Evolutionary conservation across 345 rosid genomes (phyloP).

Genomic region (Acer saccharum): DNA sequence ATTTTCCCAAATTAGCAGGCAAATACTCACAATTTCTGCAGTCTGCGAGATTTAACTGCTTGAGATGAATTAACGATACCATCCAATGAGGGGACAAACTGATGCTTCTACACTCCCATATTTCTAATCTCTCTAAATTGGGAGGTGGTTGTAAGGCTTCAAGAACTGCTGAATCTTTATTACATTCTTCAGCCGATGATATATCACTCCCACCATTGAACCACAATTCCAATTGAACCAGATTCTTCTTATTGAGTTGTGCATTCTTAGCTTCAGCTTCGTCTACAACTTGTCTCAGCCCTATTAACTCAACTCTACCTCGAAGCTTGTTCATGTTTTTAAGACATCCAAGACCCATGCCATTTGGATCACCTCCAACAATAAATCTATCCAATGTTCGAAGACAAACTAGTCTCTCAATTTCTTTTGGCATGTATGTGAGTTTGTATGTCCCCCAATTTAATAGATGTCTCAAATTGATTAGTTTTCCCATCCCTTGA

Average conservation of each 20-base stretch:
- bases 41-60: neutral
- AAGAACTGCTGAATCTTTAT: neutral
- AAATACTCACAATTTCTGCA: neutral
- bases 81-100: neutral
- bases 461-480: too few relatives aligned
- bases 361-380: neutral
- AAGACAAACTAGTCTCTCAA: neutral
- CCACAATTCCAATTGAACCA: too few relatives aligned
- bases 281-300: neutral
- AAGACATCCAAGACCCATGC: neutral
- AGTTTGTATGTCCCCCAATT: rapidly evolving
- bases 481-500: too few relatives aligned
- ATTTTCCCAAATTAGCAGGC: too few relatives aligned
- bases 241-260: neutral
- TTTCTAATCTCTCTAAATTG: neutral
- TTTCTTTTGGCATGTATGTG: neutral
- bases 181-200: too few relatives aligned
- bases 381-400: neutral
- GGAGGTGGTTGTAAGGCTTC: neutral
- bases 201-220: neutral
- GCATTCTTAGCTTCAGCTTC: neutral
- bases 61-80: neutral
- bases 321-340: neutral
- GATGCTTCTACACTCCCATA: neutral
- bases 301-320: neutral